phyloP scores from a whole-genome alignment of 2,329 filamentous ascomycete genomes.

The Aspergillus sojae region DNA sequence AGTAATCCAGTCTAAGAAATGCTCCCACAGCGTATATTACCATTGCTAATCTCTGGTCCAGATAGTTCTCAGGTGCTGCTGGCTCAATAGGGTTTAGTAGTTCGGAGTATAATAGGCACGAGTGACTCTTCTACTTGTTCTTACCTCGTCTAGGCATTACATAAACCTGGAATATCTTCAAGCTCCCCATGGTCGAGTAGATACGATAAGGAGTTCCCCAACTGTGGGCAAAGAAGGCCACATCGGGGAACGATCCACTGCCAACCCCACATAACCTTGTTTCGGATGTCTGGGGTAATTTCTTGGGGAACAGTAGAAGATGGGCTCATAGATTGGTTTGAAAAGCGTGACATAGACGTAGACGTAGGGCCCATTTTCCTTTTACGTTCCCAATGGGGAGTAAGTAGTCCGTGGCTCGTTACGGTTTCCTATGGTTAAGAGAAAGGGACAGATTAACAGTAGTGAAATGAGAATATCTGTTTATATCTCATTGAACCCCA shows the following conservation, averaged over 20 bases:
- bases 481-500: too few species aligned
- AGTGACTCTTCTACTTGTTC: too few species aligned
- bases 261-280: not conserved
- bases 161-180: too few species aligned
- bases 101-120: too few species aligned
- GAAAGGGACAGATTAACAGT: not conserved
- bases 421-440: not conserved
- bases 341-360: not conserved
- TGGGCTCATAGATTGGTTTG: not conserved
- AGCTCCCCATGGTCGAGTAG: too few species aligned
- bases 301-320: not conserved
- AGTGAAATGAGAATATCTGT: not conserved
- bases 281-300: not conserved
- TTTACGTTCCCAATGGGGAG: not conserved
- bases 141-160: too few species aligned
- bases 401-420: not conserved
- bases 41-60: too few species aligned
- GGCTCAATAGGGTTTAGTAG: too few species aligned
- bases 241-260: not conserved
- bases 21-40: too few species aligned
- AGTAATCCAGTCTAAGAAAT: not conserved
- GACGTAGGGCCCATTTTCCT: not conserved
- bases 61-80: too few species aligned
- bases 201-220: too few species aligned
- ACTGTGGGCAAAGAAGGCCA: not conserved